A percentile compares a stretch with the other conserved stretches of the same genome.
phyloP scores from a whole-genome alignment of 345 rosid species.

The Psidium guajava region DNA sequence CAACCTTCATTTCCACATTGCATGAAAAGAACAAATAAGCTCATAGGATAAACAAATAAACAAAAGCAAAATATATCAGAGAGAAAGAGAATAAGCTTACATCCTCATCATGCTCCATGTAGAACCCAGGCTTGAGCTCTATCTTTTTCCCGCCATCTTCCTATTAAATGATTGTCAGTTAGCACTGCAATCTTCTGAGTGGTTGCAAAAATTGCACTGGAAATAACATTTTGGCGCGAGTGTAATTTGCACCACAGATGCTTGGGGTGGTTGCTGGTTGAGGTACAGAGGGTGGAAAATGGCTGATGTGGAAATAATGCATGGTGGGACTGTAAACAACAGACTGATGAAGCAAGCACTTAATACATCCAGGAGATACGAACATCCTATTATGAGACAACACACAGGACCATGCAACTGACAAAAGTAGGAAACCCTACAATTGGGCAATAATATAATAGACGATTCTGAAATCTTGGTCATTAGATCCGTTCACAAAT shows the following conservation, averaged over 20 bases:
- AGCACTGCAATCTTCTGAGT: not conserved
- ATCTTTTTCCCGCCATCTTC: conserved; percentile 68
- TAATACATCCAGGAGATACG: not conserved
- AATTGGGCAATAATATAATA: not conserved
- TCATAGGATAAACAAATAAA: not conserved
- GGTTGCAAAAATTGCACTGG: not conserved
- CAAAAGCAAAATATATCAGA: not conserved
- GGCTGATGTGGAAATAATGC: not conserved
- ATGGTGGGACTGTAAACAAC: not conserved
- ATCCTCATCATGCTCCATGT: conserved; percentile 80
- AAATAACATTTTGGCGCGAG: not conserved
- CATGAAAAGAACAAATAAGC: not conserved
- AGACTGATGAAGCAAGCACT: not conserved
- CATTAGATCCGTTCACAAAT: not conserved
- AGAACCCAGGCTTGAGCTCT: conserved; percentile 67
- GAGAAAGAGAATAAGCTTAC: conserved; percentile 18
- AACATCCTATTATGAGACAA: not conserved
- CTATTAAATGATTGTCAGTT: conserved; percentile 24
- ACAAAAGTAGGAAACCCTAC: not conserved
- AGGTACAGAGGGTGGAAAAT: not conserved
- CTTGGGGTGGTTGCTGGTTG: not conserved
- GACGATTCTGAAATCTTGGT: not conserved
- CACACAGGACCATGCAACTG: not conserved
- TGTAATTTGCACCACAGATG: not conserved
- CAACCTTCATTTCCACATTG: conserved; percentile 37